These are phyloP conservation scores for Vaccinium corymbosum DNA, from an alignment of 148 eudicot genomes.

Conservation along the genomic window DNA sequence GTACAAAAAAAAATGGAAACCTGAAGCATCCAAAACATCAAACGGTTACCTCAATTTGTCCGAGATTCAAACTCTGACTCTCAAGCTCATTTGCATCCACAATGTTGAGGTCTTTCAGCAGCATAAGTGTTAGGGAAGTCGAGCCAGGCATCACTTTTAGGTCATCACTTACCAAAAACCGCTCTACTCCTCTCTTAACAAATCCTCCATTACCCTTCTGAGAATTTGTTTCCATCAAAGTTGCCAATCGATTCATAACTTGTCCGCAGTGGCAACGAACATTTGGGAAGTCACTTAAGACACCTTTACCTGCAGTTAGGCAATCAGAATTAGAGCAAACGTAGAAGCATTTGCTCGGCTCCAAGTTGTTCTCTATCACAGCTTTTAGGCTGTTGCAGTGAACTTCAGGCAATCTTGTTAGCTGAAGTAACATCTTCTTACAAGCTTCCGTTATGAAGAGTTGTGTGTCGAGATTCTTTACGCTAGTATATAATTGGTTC, in stretches of 20 bases:
- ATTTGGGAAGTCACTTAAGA: constrained; percentile 3
- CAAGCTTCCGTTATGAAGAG: background rate
- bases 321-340: background rate
- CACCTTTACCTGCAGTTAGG: background rate
- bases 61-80: background rate
- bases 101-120: constrained; percentile 2
- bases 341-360: background rate
- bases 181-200: background rate
- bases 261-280: constrained; percentile 1
- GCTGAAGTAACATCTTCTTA: background rate
- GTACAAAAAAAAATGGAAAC: background rate
- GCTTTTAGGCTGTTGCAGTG: background rate
- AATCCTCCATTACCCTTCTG: background rate
- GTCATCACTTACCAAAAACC: constrained; percentile 8
- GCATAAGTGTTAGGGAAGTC: background rate
- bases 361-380: background rate
- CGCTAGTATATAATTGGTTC: background rate
- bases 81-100: background rate
- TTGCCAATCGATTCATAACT: background rate
- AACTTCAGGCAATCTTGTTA: constrained; percentile 1
- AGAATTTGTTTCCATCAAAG: background rate
- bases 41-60: background rate
- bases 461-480: background rate
- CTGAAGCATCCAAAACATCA: background rate
- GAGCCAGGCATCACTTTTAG: constrained; percentile 1